Evolutionary conservation across 768 basidiomycete genomes (phyloP).

Genomic region (Mycena albidolilacea): DNA sequence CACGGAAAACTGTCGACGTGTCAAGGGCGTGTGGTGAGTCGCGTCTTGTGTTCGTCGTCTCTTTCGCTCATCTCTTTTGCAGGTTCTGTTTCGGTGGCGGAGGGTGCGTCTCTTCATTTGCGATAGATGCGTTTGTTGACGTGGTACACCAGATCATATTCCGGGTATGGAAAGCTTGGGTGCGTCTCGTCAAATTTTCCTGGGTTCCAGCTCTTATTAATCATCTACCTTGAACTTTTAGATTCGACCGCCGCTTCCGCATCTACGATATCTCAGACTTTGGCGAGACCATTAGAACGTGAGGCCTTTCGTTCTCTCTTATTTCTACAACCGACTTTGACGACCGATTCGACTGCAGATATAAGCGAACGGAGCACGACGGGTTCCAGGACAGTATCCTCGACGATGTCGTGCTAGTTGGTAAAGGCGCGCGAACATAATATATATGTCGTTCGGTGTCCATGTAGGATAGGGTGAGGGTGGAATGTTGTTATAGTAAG

Average conservation of each 20-base stretch:
- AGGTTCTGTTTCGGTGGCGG: slow-evolving; percentile 35
- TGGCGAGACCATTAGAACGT: slow-evolving; percentile 92
- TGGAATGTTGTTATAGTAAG: neutral
- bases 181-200: slow-evolving; percentile 23
- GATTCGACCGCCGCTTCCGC: slow-evolving; percentile 93
- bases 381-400: slow-evolving; percentile 59
- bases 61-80: neutral
- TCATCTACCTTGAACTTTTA: slow-evolving; percentile 42
- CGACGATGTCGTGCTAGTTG: slow-evolving; percentile 75
- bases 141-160: slow-evolving; percentile 73
- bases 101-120: slow-evolving; percentile 19
- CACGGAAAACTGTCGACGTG: slow-evolving; percentile 90
- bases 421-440: slow-evolving; percentile 58
- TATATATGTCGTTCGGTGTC: neutral
- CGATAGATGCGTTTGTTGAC: neutral
- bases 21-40: slow-evolving; percentile 79
- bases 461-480: slow-evolving; percentile 31
- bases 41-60: neutral
- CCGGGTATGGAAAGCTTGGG: slow-evolving; percentile 80
- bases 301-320: neutral
- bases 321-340: neutral
- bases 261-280: slow-evolving; percentile 90
- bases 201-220: slow-evolving; percentile 28
- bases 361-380: slow-evolving; percentile 85
- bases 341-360: slow-evolving; percentile 25